phyloP scores from a whole-genome alignment of 179 eudicot genomes.

The Gypsophila paniculata region DNA sequence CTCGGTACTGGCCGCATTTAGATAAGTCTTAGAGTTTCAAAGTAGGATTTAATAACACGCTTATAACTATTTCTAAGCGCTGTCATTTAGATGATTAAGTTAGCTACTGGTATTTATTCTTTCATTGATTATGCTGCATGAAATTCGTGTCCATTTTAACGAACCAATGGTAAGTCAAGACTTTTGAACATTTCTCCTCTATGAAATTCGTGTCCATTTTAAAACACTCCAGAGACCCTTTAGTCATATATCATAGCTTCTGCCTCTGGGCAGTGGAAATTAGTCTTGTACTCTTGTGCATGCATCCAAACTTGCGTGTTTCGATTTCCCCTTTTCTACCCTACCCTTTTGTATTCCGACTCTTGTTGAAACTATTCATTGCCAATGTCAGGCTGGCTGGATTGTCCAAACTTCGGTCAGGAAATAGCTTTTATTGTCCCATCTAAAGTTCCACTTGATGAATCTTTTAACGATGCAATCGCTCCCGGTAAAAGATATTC shows the following conservation, averaged over 20 bases:
- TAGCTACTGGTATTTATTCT: neutral
- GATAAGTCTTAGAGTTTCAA: too few relatives aligned
- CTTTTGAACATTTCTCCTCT: neutral
- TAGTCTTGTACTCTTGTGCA: neutral
- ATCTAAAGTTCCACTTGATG: constrained; percentile 63
- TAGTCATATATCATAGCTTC: neutral
- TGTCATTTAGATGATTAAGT: neutral
- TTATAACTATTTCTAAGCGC: neutral
- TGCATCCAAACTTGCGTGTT: neutral
- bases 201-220: too few relatives aligned
- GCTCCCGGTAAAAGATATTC: constrained; percentile 48
- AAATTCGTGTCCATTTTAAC: neutral
- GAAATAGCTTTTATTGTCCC: constrained; percentile 42
- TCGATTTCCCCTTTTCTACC: neutral
- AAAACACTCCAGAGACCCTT: constrained; percentile 1
- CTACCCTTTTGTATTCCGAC: neutral
- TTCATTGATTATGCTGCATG: neutral
- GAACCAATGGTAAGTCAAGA: neutral
- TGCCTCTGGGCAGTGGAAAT: neutral
- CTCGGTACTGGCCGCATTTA: too few relatives aligned
- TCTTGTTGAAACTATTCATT: constrained; percentile 11
- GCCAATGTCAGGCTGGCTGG: constrained; percentile 41
- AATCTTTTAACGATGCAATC: constrained; percentile 36
- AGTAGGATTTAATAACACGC: neutral
- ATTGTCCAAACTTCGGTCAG: constrained; percentile 39